phyloP scores from a whole-genome alignment of 352 stramenopile genomes.

The Globisporangium cystogenes region DNA sequence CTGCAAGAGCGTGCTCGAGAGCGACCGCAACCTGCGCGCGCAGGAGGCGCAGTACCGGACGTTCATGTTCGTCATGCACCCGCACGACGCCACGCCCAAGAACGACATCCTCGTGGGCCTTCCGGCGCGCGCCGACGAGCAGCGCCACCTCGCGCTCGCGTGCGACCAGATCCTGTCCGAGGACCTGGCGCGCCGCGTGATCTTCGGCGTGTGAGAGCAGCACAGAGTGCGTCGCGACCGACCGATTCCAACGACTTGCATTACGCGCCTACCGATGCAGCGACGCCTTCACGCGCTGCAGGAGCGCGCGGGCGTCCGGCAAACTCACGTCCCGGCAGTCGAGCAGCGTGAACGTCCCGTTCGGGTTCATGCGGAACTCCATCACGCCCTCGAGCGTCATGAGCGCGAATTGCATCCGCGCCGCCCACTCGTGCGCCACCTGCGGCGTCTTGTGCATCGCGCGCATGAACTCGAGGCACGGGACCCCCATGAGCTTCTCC shows the following conservation, averaged over 20 bases:
- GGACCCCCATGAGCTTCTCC: conserved; percentile 65
- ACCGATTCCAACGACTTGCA: not conserved
- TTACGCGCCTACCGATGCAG: not conserved
- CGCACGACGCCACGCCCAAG: conserved; percentile 63
- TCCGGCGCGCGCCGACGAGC: conserved; percentile 17
- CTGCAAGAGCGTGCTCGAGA: conserved; percentile 81
- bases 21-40: conserved; percentile 62
- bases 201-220: conserved; percentile 10
- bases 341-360: conserved; percentile 37
- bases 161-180: conserved; percentile 20
- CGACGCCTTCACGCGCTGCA: conserved; percentile 34
- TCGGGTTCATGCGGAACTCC: conserved; percentile 30
- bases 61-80: conserved; percentile 80
- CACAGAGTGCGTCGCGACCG: not conserved
- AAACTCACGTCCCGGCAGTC: conserved; percentile 38
- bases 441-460: conserved; percentile 59
- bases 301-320: conserved; percentile 30
- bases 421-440: conserved; percentile 55
- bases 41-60: conserved; percentile 52
- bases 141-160: conserved; percentile 19
- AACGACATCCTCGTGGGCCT: conserved; percentile 80
- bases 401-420: conserved; percentile 74
- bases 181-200: conserved; percentile 1
- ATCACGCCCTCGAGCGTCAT: conserved; percentile 82
- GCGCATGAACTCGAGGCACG: conserved; percentile 56